Conservation (phyloP, 2,329 filamentous ascomycete genomes). For the Monilinia polystroma region DNA sequence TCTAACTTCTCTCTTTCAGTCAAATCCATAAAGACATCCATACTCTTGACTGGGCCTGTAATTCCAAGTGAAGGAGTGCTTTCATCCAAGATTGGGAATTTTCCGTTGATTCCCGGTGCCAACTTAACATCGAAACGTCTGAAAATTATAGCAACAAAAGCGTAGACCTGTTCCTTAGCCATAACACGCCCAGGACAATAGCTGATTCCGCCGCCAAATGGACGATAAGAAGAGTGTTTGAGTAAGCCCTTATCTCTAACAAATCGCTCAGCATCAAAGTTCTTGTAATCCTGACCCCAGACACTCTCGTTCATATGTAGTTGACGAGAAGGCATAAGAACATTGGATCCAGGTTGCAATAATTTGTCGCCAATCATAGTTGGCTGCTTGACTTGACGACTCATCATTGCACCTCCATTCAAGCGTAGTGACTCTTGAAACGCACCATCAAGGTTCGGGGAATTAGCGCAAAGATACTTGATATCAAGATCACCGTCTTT, state of each 20-base stretch:
- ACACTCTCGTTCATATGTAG: constrained; percentile 20
- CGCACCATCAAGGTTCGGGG: constrained; percentile 15
- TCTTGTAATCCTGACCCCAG: constrained; percentile 17
- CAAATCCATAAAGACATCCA: constrained; percentile 20
- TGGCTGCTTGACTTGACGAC: constrained; percentile 7
- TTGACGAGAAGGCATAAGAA: constrained; percentile 23
- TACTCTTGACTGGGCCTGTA: constrained; percentile 15
- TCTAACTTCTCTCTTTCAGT: too few relatives aligned
- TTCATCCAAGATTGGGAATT: constrained; percentile 17
- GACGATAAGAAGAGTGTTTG: constrained; percentile 19
- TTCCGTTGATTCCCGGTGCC: constrained; percentile 6
- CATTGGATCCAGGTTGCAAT: constrained; percentile 14
- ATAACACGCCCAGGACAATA: constrained; percentile 24
- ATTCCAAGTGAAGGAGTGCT: constrained; percentile 18
- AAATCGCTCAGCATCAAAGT: constrained; percentile 20
- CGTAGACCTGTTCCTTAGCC: constrained; percentile 21
- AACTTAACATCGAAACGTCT: constrained; percentile 20
- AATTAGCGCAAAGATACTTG: constrained; percentile 13
- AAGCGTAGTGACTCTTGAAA: constrained; percentile 22
- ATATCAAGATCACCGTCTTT: constrained; percentile 4
- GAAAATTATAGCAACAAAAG: constrained; percentile 21
- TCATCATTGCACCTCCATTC: constrained; percentile 19
- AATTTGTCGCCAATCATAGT: constrained; percentile 13
- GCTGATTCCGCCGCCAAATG: constrained; percentile 22
- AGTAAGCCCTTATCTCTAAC: constrained; percentile 8